Conservation (phyloP, 2,329 filamentous ascomycete genomes). For the Arthroderma sp. region DNA sequence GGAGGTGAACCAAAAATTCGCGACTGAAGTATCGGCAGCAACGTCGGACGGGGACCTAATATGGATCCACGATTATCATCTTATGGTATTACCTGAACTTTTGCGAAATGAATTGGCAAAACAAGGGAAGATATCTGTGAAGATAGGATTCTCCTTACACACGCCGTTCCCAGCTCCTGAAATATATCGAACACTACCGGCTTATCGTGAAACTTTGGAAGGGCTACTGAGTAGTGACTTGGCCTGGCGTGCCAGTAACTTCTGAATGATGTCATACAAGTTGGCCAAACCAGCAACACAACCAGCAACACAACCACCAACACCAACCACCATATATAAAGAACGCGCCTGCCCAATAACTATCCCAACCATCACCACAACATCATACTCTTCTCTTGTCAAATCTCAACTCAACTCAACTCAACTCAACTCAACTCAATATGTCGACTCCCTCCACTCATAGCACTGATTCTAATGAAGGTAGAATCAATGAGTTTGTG, state of each 20-base stretch:
- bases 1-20: constrained; percentile 83
- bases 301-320: too few relatives aligned
- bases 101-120: constrained; percentile 62
- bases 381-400: too few relatives aligned
- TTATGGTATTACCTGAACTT: constrained; percentile 78
- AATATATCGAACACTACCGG: constrained; percentile 76
- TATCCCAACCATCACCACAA: too few relatives aligned
- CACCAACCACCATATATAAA: too few relatives aligned
- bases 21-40: constrained; percentile 70
- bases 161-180: constrained; percentile 93
- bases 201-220: constrained; percentile 78
- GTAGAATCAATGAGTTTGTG: too few relatives aligned
- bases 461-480: too few relatives aligned
- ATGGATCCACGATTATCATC: constrained; percentile 86
- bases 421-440: too few relatives aligned
- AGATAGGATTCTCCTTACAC: constrained; percentile 87
- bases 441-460: too few relatives aligned
- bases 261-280: constrained; percentile 23
- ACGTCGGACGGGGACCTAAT: constrained; percentile 90
- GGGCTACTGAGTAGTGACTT: constrained; percentile 73
- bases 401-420: too few relatives aligned
- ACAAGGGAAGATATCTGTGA: constrained; percentile 60
- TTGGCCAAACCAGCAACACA: too few relatives aligned
- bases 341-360: too few relatives aligned
- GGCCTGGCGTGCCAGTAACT: too few relatives aligned